A percentile compares a stretch with the other conserved stretches of the same genome.
Evolutionary conservation across 1,284 basidiomycete species (phyloP).

Genomic region (Trichosporon coremiiforme): DNA sequence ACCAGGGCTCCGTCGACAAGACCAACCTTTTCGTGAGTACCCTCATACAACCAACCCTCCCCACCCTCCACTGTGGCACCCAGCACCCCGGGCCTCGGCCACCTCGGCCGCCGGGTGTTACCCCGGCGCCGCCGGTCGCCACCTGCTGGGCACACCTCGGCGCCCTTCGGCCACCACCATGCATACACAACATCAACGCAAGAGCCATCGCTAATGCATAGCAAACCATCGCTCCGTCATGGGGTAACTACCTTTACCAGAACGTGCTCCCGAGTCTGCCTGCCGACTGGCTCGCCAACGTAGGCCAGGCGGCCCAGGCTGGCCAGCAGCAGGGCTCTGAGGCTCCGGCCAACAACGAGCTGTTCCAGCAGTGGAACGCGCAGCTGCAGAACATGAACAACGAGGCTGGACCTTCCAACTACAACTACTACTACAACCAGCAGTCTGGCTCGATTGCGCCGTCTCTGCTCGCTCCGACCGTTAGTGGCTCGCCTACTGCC

Average conservation of each 20-base stretch:
- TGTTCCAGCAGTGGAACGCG: constrained; percentile 33
- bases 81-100: neutral
- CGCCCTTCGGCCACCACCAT: neutral
- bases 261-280: constrained; percentile 45
- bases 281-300: constrained; percentile 35
- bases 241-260: constrained; percentile 52
- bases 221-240: constrained; percentile 39
- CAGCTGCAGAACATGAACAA: constrained; percentile 23
- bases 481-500: constrained; percentile 7
- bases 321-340: constrained; percentile 6
- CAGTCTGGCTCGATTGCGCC: constrained; percentile 39
- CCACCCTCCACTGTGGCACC: constrained; percentile 4
- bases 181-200: constrained; percentile 11
- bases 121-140: neutral
- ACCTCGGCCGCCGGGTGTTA: constrained; percentile 9
- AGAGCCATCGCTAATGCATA: constrained; percentile 6
- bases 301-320: constrained; percentile 21
- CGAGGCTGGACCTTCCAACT: constrained; percentile 26
- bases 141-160: neutral
- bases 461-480: constrained; percentile 34
- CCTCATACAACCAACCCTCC: neutral
- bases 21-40: constrained; percentile 11
- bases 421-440: constrained; percentile 29
- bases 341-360: constrained; percentile 26
- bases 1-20: constrained; percentile 11